Evolutionary conservation across 805 yeast species (phyloP).

Genomic region (Candida coquimbonensis): DNA sequence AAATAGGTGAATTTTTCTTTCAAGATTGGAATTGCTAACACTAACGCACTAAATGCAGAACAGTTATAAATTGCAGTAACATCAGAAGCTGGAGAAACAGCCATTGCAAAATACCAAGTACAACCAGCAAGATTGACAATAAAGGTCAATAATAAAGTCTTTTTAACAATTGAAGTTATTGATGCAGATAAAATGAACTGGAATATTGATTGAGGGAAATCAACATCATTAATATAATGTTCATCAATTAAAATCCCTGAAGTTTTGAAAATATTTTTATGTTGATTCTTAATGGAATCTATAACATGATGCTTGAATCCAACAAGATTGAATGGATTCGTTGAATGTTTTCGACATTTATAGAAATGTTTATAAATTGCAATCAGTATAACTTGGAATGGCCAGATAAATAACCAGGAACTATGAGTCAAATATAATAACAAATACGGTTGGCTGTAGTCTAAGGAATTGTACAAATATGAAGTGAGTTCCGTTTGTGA

Average conservation of each 20-base stretch:
- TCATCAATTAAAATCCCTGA: constrained; percentile 16
- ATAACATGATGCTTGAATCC: constrained; percentile 20
- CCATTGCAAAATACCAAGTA: constrained; percentile 83
- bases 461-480: constrained; percentile 47
- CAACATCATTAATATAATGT: constrained; percentile 10
- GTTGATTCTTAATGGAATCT: constrained; percentile 36
- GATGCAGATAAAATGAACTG: constrained; percentile 11
- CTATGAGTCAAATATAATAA: constrained; percentile 68
- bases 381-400: constrained; percentile 48
- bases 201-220: constrained; percentile 10
- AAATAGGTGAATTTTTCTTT: constrained; percentile 56
- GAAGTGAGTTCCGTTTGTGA: constrained; percentile 76
- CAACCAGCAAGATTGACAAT: constrained; percentile 70
- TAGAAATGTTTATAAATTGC: constrained; percentile 38
- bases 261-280: constrained; percentile 33
- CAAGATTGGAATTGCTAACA: constrained; percentile 72
- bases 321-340: constrained; percentile 11
- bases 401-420: constrained; percentile 70
- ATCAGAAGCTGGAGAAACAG: constrained; percentile 73
- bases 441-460: constrained; percentile 64
- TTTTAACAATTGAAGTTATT: constrained; percentile 34
- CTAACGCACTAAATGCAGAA: constrained; percentile 81
- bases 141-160: constrained; percentile 39
- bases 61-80: constrained; percentile 89
- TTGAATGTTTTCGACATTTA: constrained; percentile 16